phyloP scores from a whole-genome alignment of 1,284 basidiomycete species.

The Fistulinella staudtii region DNA sequence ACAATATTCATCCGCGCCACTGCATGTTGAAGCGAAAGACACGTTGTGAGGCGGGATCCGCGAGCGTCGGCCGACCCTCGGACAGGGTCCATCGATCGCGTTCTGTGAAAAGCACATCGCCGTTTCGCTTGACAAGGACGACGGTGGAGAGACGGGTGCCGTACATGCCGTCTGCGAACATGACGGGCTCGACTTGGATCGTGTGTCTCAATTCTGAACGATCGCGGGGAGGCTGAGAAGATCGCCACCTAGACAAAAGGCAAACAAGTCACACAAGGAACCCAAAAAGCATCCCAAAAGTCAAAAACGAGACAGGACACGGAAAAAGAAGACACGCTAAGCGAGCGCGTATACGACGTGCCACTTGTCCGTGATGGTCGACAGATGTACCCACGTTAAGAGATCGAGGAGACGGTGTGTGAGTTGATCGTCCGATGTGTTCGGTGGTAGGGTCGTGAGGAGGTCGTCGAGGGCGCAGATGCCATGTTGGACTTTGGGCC shows the following conservation, averaged over 20 bases:
- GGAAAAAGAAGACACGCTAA: too few species aligned
- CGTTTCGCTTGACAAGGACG: conserved; percentile 58
- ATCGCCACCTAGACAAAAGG: conserved; percentile 41
- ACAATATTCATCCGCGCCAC: conserved; percentile 16
- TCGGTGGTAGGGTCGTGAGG: conserved; percentile 34
- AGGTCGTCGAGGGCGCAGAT: conserved; percentile 42
- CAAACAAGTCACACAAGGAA: not conserved
- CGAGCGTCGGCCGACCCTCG: conserved; percentile 36
- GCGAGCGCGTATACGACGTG: conserved; percentile 4
- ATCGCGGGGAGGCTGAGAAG: conserved; percentile 41
- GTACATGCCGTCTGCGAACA: conserved; percentile 37
- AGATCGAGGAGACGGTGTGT: conserved; percentile 56
- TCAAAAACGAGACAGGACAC: too few species aligned
- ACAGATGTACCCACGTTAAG: conserved; percentile 51
- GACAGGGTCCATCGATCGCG: conserved; percentile 60
- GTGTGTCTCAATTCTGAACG: conserved; percentile 56
- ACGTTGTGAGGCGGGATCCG: conserved; percentile 45
- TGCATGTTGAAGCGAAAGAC: conserved; percentile 49
- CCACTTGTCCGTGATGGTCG: not conserved
- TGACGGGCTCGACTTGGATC: conserved; percentile 55
- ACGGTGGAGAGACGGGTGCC: conserved; percentile 74
- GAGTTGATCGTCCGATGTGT: conserved; percentile 47
- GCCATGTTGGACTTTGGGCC: conserved; percentile 71
- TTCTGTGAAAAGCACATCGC: conserved; percentile 64
- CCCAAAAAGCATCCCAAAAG: too few species aligned